A percentile compares a stretch with the other conserved stretches of the same genome.
These are phyloP conservation scores for Dalbergia cultrata DNA, from an alignment of 306 rosid genomes.

Conservation along the genomic window DNA sequence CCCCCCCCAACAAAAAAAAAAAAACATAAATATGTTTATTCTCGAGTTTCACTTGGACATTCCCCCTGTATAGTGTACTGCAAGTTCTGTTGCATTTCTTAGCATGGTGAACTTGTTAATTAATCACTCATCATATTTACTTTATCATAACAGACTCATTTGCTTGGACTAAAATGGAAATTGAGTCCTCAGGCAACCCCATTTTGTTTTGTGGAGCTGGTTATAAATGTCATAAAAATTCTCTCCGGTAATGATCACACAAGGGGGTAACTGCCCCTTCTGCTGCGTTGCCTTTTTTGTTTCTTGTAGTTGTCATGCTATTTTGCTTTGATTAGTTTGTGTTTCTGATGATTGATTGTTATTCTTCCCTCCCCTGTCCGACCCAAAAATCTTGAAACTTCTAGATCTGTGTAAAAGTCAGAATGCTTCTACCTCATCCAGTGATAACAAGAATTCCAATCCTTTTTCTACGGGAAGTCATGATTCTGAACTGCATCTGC, in stretches of 20 bases:
- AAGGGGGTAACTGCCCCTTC: constrained; percentile 22
- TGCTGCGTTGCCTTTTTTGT: constrained; percentile 20
- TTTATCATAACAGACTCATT: constrained; percentile 72
- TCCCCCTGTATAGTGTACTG: constrained; percentile 16
- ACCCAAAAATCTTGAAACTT: constrained; percentile 10
- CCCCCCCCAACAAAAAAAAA: background rate
- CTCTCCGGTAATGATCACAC: constrained; percentile 77
- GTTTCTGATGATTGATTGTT: constrained; percentile 48
- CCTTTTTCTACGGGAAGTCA: constrained; percentile 30
- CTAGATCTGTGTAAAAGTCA: constrained; percentile 27
- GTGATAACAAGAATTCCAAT: constrained; percentile 32
- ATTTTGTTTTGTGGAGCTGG: constrained; percentile 68
- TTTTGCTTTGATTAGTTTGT: constrained; percentile 37
- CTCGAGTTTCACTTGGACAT: constrained; percentile 22
- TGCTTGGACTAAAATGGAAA: constrained; percentile 83
- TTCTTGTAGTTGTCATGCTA: constrained; percentile 22
- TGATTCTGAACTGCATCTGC: constrained; percentile 49
- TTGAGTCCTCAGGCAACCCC: constrained; percentile 53
- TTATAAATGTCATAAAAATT: constrained; percentile 71
- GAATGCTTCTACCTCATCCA: constrained; percentile 33
- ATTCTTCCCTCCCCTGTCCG: constrained; percentile 39
- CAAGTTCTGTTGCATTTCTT: constrained; percentile 25
- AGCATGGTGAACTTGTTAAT: constrained; percentile 35
- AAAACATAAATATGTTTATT: constrained; percentile 14
- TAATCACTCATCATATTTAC: constrained; percentile 39